Percentiles rank a stretch among this genome's conserved stretches.
Evolutionary conservation across 495 filamentous ascomycete genomes (phyloP).

Genomic region (Cercophora scortea): DNA sequence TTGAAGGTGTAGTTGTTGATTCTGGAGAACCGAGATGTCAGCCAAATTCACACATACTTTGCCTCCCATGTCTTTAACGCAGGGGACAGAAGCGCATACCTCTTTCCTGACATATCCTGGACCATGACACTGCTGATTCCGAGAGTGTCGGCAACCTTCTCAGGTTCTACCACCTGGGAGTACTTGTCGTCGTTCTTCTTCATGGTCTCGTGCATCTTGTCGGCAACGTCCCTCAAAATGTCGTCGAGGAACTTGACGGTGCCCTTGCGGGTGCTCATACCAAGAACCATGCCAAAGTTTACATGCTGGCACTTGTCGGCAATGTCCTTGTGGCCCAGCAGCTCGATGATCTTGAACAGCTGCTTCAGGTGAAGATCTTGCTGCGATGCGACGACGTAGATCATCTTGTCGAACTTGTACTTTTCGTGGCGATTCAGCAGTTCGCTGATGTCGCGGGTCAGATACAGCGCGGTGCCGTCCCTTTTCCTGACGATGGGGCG

Average conservation of each 20-base stretch:
- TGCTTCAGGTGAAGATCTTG: constrained; percentile 57
- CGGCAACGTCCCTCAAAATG: constrained; percentile 52
- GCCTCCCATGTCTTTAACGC: too few relatives aligned
- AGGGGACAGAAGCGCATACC: constrained; percentile 21
- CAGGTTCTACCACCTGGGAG: constrained; percentile 49
- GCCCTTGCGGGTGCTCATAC: constrained; percentile 57
- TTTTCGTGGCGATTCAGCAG: constrained; percentile 51
- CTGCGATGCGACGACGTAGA: constrained; percentile 55
- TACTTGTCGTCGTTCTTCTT: constrained; percentile 54
- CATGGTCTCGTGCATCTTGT: constrained; percentile 61
- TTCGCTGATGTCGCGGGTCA: constrained; percentile 59
- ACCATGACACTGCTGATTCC: constrained; percentile 58
- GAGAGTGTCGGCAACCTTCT: constrained; percentile 46
- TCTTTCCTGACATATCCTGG: constrained; percentile 60
- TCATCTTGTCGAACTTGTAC: constrained; percentile 63
- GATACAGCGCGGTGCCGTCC: constrained; percentile 56
- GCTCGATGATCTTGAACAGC: constrained; percentile 57
- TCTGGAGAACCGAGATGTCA: constrained; percentile 16
- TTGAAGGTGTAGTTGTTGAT: constrained; percentile 59
- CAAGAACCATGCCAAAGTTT: constrained; percentile 55
- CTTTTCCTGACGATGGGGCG: constrained; percentile 50
- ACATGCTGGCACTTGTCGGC: constrained; percentile 50
- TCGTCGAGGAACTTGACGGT: constrained; percentile 50
- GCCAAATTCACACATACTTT: too few relatives aligned
- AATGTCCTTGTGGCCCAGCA: constrained; percentile 52